Conservation (phyloP, 2,329 filamentous ascomycete species). For the Paracorniculantispora psalliotae region DNA sequence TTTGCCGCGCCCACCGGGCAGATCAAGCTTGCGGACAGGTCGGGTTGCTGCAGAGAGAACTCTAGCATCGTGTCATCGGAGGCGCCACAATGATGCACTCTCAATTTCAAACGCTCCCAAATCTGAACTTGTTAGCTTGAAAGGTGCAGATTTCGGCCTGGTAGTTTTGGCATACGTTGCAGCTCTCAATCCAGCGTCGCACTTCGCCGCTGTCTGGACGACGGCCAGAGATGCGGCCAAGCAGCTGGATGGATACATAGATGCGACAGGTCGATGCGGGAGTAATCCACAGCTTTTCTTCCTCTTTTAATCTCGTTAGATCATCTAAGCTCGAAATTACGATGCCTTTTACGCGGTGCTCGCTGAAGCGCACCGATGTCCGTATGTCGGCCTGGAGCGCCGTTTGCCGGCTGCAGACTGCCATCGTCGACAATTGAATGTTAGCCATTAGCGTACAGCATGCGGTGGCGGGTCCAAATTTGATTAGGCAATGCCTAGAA, state of each 20-base stretch:
- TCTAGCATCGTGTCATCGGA: slow-evolving; percentile 19
- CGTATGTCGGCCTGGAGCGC: slow-evolving; percentile 22
- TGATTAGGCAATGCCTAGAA: no score
- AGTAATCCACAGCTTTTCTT: slow-evolving; percentile 29
- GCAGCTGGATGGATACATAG: slow-evolving; percentile 20
- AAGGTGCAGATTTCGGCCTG: rapidly evolving
- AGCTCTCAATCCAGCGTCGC: slow-evolving; percentile 20
- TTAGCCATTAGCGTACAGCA: neutral
- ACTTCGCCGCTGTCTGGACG: slow-evolving; percentile 17
- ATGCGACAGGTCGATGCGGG: slow-evolving; percentile 27
- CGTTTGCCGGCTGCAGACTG: slow-evolving; percentile 18
- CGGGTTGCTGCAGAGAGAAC: slow-evolving; percentile 34
- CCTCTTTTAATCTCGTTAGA: slow-evolving; percentile 20
- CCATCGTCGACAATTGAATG: slow-evolving; percentile 21
- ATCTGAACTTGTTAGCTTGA: slow-evolving; percentile 19
- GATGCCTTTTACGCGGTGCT: slow-evolving; percentile 11
- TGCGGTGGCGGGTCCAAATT: neutral
- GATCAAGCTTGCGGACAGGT: slow-evolving; percentile 26
- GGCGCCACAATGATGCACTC: slow-evolving; percentile 19
- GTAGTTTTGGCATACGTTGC: slow-evolving; percentile 22
- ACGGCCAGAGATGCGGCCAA: slow-evolving; percentile 17
- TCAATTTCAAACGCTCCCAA: slow-evolving; percentile 28
- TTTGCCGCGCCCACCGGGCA: slow-evolving; percentile 23
- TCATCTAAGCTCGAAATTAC: slow-evolving; percentile 19
- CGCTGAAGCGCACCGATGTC: slow-evolving; percentile 23